Percentiles rank a stretch among this genome's conserved stretches.
Evolutionary conservation across 345 rosid species (phyloP).

Genomic region (Rhodomyrtus tomentosa): DNA sequence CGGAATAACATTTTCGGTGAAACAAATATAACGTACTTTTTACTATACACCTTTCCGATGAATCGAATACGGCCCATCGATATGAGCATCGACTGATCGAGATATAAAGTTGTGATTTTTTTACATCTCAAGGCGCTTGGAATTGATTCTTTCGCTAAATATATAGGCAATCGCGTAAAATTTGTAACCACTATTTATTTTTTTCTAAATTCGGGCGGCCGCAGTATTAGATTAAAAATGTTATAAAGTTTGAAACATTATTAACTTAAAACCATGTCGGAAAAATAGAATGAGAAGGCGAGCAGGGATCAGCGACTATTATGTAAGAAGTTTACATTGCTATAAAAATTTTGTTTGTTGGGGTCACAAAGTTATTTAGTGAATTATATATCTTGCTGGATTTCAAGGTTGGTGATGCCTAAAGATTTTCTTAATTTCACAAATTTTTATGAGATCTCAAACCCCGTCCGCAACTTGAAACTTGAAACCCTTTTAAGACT

Average conservation of each 20-base stretch:
- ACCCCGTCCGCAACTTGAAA: background rate
- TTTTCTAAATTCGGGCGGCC: background rate
- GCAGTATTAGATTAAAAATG: background rate
- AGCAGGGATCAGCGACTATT: background rate
- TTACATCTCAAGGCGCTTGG: background rate
- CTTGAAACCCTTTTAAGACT: background rate
- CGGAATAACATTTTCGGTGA: too few relatives aligned
- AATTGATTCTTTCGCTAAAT: background rate
- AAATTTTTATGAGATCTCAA: background rate
- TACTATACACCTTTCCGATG: fast-evolving
- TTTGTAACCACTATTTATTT: background rate
- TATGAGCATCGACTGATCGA: background rate
- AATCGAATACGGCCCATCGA: too few relatives aligned
- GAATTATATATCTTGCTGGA: background rate
- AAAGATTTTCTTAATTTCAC: background rate
- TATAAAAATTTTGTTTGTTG: background rate
- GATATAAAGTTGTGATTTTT: background rate
- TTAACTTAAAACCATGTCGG: background rate
- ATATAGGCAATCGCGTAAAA: background rate
- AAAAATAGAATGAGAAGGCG: background rate
- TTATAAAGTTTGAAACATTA: background rate
- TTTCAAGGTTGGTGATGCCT: background rate
- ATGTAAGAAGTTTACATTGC: background rate
- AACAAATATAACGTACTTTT: background rate
- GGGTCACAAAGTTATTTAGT: background rate